Evolutionary conservation across 1,284 basidiomycete species (phyloP).

Genomic region (Papiliotrema nemorosa): DNA sequence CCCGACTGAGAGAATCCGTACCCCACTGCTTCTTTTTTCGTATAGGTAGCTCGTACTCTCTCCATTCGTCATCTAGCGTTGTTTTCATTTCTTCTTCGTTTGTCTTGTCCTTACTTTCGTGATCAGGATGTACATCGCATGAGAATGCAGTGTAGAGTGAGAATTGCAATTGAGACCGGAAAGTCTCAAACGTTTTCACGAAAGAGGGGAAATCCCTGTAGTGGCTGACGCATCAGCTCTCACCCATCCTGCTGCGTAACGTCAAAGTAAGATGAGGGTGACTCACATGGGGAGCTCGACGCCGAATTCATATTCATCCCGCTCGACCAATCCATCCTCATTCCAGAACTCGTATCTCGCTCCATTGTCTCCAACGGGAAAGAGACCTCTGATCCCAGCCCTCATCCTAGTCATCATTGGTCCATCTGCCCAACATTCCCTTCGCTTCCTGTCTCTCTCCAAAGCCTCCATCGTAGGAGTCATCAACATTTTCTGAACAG

Average conservation of each 20-base stretch:
- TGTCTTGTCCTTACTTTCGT: neutral
- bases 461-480: neutral
- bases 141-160: neutral
- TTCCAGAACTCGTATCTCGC: conserved; percentile 1
- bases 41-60: neutral
- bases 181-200: neutral
- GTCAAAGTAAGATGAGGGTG: neutral
- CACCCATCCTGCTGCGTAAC: neutral
- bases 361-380: too few species aligned
- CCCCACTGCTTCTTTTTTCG: neutral
- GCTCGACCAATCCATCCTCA: neutral
- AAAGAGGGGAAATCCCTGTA: neutral
- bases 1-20: neutral
- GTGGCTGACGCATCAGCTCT: neutral
- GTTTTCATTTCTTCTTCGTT: neutral
- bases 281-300: neutral
- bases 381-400: conserved; percentile 10
- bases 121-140: neutral
- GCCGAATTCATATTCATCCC: neutral
- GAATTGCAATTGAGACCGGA: neutral
- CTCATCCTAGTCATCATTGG: too few species aligned
- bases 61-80: neutral
- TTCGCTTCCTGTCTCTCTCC: neutral
- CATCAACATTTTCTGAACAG: neutral
- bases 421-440: too few species aligned